Evolutionary conservation across 495 filamentous ascomycete genomes (phyloP).

Genomic region (Tricharina praecox): DNA sequence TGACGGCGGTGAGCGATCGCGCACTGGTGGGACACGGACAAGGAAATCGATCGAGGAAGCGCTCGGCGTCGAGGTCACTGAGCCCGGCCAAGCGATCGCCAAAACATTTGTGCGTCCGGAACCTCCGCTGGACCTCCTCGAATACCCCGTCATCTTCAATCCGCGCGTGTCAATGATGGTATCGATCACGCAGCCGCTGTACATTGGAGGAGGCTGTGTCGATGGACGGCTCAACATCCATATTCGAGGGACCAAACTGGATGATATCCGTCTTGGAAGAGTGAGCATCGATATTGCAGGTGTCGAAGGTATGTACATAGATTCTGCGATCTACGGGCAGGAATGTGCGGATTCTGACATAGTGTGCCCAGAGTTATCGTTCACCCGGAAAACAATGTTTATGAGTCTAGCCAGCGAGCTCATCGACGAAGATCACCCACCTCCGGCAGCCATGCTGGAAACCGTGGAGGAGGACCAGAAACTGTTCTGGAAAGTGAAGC

Average conservation of each 20-base stretch:
- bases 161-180: constrained; percentile 27
- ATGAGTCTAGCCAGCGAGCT: constrained; percentile 35
- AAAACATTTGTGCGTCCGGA: constrained; percentile 31
- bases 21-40: not conserved
- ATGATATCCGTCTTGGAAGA: constrained; percentile 29
- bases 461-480: constrained; percentile 28
- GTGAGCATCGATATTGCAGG: constrained; percentile 37
- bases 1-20: not conserved
- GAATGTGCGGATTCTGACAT: not conserved
- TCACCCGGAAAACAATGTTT: constrained; percentile 30
- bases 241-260: constrained; percentile 26
- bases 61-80: constrained; percentile 2
- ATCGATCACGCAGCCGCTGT: constrained; percentile 27
- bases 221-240: constrained; percentile 29
- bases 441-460: constrained; percentile 34
- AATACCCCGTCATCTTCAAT: constrained; percentile 27
- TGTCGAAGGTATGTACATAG: constrained; percentile 37
- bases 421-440: constrained; percentile 35
- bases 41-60: constrained; percentile 6
- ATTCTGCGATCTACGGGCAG: no score
- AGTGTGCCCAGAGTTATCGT: constrained; percentile 22
- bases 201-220: constrained; percentile 30
- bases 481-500: constrained; percentile 33
- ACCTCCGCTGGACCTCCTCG: constrained; percentile 28
- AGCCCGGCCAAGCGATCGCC: constrained; percentile 13